These are phyloP conservation scores for Xanthoconium separans DNA, from an alignment of 1,284 basidiomycete species.

Conservation along the genomic window DNA sequence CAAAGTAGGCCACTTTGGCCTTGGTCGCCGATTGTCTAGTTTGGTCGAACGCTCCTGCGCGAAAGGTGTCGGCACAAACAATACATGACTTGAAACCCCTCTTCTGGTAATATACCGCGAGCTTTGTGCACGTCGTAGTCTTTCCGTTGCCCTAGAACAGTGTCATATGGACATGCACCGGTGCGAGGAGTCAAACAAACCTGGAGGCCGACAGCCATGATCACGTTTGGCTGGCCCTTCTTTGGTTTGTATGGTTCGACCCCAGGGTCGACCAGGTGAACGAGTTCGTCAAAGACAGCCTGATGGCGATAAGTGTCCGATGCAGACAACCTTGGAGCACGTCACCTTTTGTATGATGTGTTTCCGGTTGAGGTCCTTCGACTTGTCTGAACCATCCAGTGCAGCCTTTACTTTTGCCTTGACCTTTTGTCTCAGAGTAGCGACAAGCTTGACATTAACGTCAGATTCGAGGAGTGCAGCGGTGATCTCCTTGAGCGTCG, in stretches of 20 bases:
- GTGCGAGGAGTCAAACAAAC: conserved; percentile 39
- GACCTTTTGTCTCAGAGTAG: conserved; percentile 85
- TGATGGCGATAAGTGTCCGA: conserved; percentile 35
- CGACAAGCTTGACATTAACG: conserved; percentile 97
- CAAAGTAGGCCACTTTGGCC: conserved; percentile 99
- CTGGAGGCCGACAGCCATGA: conserved; percentile 98
- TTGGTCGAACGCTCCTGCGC: conserved; percentile 99
- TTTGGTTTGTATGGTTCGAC: conserved; percentile 95
- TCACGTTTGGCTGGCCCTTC: conserved; percentile 92
- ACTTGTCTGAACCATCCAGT: conserved; percentile 71
- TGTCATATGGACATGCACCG: conserved; percentile 6
- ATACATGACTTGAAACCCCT: conserved; percentile 98
- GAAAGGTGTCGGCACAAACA: conserved; percentile 99
- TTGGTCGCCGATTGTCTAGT: conserved; percentile 94
- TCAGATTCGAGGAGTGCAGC: conserved; percentile 94
- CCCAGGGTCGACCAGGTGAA: conserved; percentile 91
- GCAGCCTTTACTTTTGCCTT: conserved; percentile 82
- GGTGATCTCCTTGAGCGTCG: conserved; percentile 92
- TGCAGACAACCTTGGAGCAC: neutral
- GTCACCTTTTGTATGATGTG: conserved; percentile 85
- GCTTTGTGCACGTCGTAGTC: conserved; percentile 97
- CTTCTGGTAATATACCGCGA: conserved; percentile 97
- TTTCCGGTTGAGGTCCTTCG: conserved; percentile 81
- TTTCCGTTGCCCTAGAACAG: conserved; percentile 88
- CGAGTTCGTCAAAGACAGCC: conserved; percentile 97